A percentile compares a stretch with the other conserved stretches of the same genome.
Evolutionary conservation across 176 grass and related monocot genomes (phyloP).

Genomic region (Oryza brachyantha): DNA sequence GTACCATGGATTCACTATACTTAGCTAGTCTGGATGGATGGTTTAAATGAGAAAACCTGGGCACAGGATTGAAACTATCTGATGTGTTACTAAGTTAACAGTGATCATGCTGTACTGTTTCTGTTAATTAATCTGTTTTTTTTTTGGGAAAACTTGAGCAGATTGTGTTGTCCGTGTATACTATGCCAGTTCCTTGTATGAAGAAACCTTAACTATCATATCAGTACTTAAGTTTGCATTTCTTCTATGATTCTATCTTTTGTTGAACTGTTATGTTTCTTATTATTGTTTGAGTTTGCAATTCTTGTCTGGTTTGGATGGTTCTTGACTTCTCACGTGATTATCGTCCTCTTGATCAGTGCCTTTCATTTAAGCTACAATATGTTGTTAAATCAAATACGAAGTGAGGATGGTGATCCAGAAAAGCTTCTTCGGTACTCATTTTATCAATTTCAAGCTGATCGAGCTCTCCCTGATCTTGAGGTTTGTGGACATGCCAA

Average conservation of each 20-base stretch:
- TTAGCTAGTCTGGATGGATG: background rate
- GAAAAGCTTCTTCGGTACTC: constrained; percentile 92
- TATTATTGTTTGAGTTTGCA: background rate
- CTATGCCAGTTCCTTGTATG: constrained; percentile 15
- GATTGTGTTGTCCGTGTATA: background rate
- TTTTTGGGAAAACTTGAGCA: too few relatives aligned
- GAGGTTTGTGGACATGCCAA: constrained; percentile 51
- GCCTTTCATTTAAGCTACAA: constrained; percentile 98
- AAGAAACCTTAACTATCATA: constrained; percentile 10
- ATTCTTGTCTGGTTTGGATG: background rate
- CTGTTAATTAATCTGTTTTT: background rate
- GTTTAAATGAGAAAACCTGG: background rate
- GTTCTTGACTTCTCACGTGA: background rate
- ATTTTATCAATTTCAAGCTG: constrained; percentile 95
- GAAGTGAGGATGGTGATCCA: constrained; percentile 91
- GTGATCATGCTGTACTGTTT: background rate
- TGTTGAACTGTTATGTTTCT: background rate
- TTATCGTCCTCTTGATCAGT: constrained; percentile 43
- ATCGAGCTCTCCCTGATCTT: constrained; percentile 81
- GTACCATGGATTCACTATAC: constrained; percentile 2
- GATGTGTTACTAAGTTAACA: background rate
- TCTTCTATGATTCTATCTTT: background rate
- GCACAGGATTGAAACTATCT: background rate
- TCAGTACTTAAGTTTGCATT: background rate
- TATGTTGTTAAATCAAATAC: constrained; percentile 96